Evolutionary conservation across 768 basidiomycete genomes (phyloP), one percentile per base, ranked within the genome.

Genomic region (Collybia nuda): DNA sequence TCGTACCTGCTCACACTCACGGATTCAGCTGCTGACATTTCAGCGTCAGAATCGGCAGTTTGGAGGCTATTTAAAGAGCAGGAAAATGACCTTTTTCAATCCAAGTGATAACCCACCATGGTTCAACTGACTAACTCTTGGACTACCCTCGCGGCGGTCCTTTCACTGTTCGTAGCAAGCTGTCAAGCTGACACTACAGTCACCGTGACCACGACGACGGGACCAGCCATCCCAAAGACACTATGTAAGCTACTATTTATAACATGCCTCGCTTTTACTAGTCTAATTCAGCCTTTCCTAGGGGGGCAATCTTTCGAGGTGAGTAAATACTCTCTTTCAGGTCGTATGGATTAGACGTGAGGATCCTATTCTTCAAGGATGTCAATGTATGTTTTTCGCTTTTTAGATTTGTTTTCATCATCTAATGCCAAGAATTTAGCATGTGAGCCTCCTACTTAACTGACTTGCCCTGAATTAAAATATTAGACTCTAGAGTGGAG

Each of bases 281-380:
- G 41, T 21, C 14, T 40, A 32, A 45, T 9, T 14, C 29, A 14
- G 5, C 9, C 32, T 39, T 42, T 24, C 18, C 2, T 48, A 81
- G 80, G 72, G 56, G 80, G 80, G 6, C 69, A 76, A 49, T 84
- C 84, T 81, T 85, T 80, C 42, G 84, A 86, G 71, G 82, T 77
- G 56, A 42, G 62, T 41, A 23, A 38, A 37, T 41, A 36, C 37
- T n/a, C 7, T 29, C 36, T 36, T 28, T 32, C 6, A 17, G 12
- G 39, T 37, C 36, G 46, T 23, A 52, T 28, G 39, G 12, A 8
- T 35, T 41, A 38, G 24, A 7, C 24, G 22, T 8, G 15, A 44
- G 44, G 7, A 26, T 23, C 37, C 28, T 38, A 12, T 51, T 11
- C 12, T 32, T 32, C 32, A 32, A 84, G 80, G 84, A 86, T 61